Conservation (phyloP, 176 grass and related monocot genomes). For the Lolium rigidum region DNA sequence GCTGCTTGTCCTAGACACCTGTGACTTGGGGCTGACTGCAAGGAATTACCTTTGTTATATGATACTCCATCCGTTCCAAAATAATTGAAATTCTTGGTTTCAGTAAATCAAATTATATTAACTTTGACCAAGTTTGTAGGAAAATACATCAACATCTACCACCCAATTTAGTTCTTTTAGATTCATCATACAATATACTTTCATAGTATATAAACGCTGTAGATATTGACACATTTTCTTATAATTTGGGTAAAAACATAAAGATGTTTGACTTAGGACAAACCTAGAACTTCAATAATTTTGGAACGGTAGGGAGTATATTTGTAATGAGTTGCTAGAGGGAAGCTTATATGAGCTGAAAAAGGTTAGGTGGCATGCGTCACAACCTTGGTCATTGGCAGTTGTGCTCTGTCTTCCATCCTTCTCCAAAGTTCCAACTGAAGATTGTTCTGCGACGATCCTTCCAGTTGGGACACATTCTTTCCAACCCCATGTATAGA, state of each 20-base stretch:
- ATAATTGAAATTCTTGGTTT: no score
- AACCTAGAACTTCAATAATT: no score
- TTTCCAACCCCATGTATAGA: conserved; percentile 99
- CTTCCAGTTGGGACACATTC: conserved; percentile 95
- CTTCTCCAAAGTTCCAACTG: conserved; percentile 70
- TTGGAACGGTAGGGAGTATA: no score
- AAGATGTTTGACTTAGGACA: no score
- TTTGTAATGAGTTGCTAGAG: conserved; percentile 44
- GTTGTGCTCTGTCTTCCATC: conserved; percentile 63
- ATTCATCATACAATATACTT: no score
- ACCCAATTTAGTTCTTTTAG: no score
- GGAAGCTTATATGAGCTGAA: conserved; percentile 41
- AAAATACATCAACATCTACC: no score
- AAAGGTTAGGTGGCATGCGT: conserved; percentile 27
- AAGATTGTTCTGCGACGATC: conserved; percentile 59
- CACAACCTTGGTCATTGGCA: conserved; percentile 73
- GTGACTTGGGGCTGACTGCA: conserved; percentile 94
- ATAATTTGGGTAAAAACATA: no score
- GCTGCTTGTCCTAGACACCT: conserved; percentile 65
- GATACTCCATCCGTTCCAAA: conserved; percentile 2
- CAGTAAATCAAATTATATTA: no score
- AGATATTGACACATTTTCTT: no score
- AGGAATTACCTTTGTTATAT: conserved; percentile 60
- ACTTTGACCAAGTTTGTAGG: no score
- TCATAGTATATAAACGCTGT: no score